Evolutionary conservation across 306 rosid genomes (phyloP).

Genomic region (Ormosia semicastrata): DNA sequence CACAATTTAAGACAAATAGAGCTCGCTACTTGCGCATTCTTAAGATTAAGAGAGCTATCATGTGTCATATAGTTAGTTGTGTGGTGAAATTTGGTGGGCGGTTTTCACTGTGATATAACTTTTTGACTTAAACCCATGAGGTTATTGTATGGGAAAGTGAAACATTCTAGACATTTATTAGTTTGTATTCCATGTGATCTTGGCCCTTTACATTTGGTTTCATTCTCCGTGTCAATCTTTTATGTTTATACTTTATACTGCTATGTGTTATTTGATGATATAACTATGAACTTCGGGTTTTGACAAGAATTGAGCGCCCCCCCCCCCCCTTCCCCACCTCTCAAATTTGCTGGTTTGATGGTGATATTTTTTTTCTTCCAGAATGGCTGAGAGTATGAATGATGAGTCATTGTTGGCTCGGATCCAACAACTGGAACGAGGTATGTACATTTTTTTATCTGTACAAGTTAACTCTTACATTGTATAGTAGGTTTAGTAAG

Average conservation of each 20-base stretch:
- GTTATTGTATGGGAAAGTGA: neutral
- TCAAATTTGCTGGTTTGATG: neutral
- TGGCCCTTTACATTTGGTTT: neutral
- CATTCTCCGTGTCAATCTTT: neutral
- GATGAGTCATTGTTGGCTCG: conserved; percentile 54
- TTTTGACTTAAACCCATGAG: neutral
- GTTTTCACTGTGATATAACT: neutral
- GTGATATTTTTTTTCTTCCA: neutral
- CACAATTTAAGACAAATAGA: neutral
- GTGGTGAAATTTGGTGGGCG: neutral
- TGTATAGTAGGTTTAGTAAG: neutral
- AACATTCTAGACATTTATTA: neutral
- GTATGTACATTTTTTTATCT: conserved; percentile 37
- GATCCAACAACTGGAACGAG: conserved; percentile 74
- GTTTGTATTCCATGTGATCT: neutral
- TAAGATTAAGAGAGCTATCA: neutral
- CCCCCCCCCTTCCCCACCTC: neutral
- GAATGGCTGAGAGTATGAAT: conserved; percentile 44
- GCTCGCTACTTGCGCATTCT: neutral
- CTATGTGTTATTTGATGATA: conserved; percentile 8
- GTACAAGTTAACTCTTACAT: neutral
- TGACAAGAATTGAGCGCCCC: neutral
- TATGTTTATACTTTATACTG: neutral
- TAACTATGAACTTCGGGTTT: neutral
- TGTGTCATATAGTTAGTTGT: neutral